Base-by-base conservation (phyloP, 192 early-diverging fungal species). In the Gryganskiella cystojenkinii region DNA sequence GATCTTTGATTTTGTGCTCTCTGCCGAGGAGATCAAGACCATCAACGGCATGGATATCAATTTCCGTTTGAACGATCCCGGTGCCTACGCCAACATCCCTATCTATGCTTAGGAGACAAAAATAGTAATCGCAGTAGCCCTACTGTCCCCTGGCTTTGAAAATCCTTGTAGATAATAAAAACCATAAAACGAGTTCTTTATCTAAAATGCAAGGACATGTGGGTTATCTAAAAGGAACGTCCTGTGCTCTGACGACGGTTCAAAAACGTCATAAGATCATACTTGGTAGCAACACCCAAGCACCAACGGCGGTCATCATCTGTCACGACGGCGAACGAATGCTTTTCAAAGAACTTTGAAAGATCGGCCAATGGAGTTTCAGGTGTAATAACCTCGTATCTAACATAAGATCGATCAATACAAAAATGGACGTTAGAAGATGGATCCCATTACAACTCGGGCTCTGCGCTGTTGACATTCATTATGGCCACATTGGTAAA, bases 251-350 rank as follows among this genome's bases (percentile, higher is more conserved):
- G 74, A 33, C 92, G 86, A 58, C 90, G 86, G 53, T 88, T 87
- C 64, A 93, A 65, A 52, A 93, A 93, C 10, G 80, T 84, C 70
- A 93, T 87, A 30, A 93, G 71, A 56, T 93, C 92, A 45, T 90
- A 90, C 71, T 93, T 93, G 17, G 92, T 93, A 0, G 88, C 90
- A 58, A 94, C 89, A 55, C 90, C 94, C 52, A 95, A 69, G 51
- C 92, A 92, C 83, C 92, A 95, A 70, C 93, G 90, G 46, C 92
- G 89, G 30, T 87, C 84, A 15, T 82, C 79, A 64, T 95, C 94
- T 3, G 94, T 95, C 11, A 95, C 89, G 68, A 95, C 92, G 0
- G 91, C 91, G 70, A 94, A 93, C 25, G 89, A 90, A 62, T 93
- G 86, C 49, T 89, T 87, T 60, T 96, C 93, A 87, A 95, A 96